These are phyloP conservation scores for Cystobasidium pallidum DNA, from an alignment of 1,284 basidiomycete genomes.

Conservation along the genomic window DNA sequence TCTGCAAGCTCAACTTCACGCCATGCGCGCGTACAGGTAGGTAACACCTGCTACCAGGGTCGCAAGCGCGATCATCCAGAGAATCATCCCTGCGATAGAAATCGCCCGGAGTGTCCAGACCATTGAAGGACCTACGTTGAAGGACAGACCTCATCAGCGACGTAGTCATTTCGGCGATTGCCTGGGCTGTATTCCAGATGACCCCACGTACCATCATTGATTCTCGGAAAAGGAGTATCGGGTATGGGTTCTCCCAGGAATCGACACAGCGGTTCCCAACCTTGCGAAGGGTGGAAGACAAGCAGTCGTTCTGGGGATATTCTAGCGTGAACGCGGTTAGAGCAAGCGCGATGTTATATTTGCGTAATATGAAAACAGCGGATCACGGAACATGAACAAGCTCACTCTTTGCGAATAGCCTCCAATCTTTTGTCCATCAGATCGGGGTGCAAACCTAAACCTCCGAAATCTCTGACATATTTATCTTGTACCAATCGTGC, in stretches of 20 bases:
- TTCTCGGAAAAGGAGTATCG: too few relatives aligned
- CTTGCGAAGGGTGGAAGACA: slow-evolving; percentile 6
- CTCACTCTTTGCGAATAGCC: slow-evolving; percentile 1
- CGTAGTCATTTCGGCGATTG: too few relatives aligned
- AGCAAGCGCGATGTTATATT: too few relatives aligned
- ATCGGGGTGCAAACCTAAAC: background rate
- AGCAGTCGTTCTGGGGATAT: slow-evolving; percentile 14
- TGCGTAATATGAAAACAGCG: too few relatives aligned
- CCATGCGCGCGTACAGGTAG: too few relatives aligned
- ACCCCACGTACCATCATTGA: slow-evolving; percentile 11
- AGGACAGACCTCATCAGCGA: background rate
- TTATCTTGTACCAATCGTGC: background rate
- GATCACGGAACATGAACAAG: background rate
- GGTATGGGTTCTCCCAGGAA: background rate
- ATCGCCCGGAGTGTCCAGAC: slow-evolving; percentile 1
- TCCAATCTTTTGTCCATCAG: slow-evolving; percentile 6
- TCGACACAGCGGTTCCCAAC: slow-evolving; percentile 7
- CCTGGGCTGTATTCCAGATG: too few relatives aligned
- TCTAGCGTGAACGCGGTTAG: too few relatives aligned
- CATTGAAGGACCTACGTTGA: background rate
- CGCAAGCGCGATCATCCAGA: background rate
- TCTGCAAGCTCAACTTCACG: too few relatives aligned
- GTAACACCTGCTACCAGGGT: too few relatives aligned
- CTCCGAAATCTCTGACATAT: slow-evolving; percentile 14
- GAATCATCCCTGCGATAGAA: slow-evolving; percentile 3